Percentiles rank a stretch among this genome's conserved stretches.
Evolutionary conservation across 805 yeast genomes (phyloP).

Genomic region (Cyberlindnera petersonii): DNA sequence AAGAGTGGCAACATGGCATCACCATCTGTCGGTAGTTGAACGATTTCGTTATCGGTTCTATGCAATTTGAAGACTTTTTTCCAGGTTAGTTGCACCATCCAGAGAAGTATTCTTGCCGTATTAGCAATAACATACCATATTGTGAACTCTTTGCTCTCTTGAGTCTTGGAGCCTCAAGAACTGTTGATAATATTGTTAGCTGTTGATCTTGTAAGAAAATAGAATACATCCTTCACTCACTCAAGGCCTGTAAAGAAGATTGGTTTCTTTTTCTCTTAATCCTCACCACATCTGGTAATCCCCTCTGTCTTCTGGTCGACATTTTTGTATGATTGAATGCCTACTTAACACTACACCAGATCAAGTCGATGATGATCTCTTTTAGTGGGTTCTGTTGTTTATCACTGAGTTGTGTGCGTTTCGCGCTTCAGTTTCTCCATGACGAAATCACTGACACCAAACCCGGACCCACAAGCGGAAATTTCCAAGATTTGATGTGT

Average conservation of each 20-base stretch:
- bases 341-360: background rate
- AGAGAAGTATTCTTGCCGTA: slow-evolving; percentile 1
- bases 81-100: slow-evolving; percentile 7
- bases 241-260: slow-evolving; percentile 82
- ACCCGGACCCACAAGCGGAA: no score
- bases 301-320: slow-evolving; percentile 5
- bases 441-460: no score
- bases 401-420: no score
- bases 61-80: slow-evolving; percentile 42
- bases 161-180: slow-evolving; percentile 32
- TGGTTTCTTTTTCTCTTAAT: slow-evolving; percentile 84
- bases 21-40: slow-evolving; percentile 15
- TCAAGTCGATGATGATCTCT: background rate
- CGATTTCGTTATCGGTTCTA: slow-evolving; percentile 39
- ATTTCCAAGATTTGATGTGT: no score
- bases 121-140: slow-evolving; percentile 22
- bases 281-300: slow-evolving; percentile 61
- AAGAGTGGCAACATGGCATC: slow-evolving; percentile 20
- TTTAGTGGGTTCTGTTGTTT: no score
- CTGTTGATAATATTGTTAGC: slow-evolving; percentile 20
- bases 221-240: slow-evolving; percentile 26
- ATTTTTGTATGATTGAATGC: background rate
- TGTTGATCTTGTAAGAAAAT: background rate
- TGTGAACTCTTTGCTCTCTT: slow-evolving; percentile 38
- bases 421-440: no score